phyloP scores from a whole-genome alignment of 495 filamentous ascomycete species.

The Haplographium delicatum region DNA sequence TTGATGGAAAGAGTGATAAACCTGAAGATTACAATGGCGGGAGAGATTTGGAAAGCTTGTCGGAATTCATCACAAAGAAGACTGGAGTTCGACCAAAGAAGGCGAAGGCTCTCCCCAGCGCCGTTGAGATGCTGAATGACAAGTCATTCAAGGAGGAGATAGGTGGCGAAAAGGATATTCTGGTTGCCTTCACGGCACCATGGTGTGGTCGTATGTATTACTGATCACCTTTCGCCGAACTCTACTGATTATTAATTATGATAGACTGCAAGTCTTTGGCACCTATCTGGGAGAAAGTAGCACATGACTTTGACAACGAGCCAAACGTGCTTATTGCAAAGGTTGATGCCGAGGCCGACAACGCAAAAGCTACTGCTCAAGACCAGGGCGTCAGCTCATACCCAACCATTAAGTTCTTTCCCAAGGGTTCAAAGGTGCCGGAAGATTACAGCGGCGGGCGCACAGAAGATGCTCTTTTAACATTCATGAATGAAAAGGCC shows the following conservation, averaged over 20 bases:
- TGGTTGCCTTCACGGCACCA: slow-evolving; percentile 94
- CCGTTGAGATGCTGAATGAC: slow-evolving; percentile 77
- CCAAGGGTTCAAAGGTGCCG: slow-evolving; percentile 72
- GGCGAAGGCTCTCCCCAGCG: slow-evolving; percentile 63
- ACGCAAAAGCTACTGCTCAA: slow-evolving; percentile 68
- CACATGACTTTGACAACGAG: slow-evolving; percentile 75
- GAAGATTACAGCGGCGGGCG: slow-evolving; percentile 74
- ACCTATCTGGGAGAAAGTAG: slow-evolving; percentile 84
- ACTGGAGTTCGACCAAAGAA: slow-evolving; percentile 73
- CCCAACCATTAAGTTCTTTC: slow-evolving; percentile 98
- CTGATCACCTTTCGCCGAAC: slow-evolving; percentile 15
- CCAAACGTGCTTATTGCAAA: slow-evolving; percentile 79
- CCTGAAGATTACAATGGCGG: slow-evolving; percentile 83
- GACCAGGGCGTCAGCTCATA: slow-evolving; percentile 78
- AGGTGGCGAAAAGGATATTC: slow-evolving; percentile 81
- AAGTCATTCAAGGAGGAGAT: slow-evolving; percentile 67
- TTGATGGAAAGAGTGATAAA: slow-evolving; percentile 90
- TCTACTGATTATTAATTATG: slow-evolving; percentile 29
- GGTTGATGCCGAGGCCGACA: slow-evolving; percentile 86
- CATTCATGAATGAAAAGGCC: slow-evolving; percentile 83
- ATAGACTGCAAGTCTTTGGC: slow-evolving; percentile 95
- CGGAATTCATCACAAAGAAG: slow-evolving; percentile 79
- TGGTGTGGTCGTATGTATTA: slow-evolving; percentile 89
- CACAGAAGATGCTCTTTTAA: slow-evolving; percentile 67
- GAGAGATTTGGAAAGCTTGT: slow-evolving; percentile 81